Evolutionary conservation across 495 filamentous ascomycete genomes (phyloP).

Genomic region (Darksidea phi): DNA sequence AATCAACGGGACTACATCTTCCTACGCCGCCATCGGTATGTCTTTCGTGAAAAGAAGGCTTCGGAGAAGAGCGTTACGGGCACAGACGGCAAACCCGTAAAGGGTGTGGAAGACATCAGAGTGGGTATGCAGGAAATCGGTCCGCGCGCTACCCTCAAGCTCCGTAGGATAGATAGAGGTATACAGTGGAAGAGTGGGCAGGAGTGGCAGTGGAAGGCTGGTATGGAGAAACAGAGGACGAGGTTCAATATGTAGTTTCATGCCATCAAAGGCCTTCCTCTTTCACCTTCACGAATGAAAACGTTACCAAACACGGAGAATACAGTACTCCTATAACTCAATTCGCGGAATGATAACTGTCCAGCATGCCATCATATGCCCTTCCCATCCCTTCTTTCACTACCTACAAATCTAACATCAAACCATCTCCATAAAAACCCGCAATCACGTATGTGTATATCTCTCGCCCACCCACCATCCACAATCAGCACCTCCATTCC

Average conservation of each 20-base stretch:
- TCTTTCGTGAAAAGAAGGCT: conserved; percentile 80
- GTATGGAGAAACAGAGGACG: conserved; percentile 90
- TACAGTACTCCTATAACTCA: no score
- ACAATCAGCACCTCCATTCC: no score
- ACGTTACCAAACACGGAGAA: no score
- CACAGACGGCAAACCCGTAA: conserved; percentile 80
- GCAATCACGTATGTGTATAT: no score
- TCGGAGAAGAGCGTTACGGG: conserved; percentile 86
- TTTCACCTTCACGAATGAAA: no score
- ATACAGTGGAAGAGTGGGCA: conserved; percentile 77
- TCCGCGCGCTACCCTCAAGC: conserved; percentile 80
- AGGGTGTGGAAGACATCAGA: conserved; percentile 76
- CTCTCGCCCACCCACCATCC: no score
- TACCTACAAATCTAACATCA: no score
- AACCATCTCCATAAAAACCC: no score
- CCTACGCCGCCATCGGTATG: conserved; percentile 81
- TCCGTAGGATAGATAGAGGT: conserved; percentile 87
- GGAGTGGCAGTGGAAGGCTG: conserved; percentile 92
- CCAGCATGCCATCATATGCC: no score
- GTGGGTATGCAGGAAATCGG: conserved; percentile 84
- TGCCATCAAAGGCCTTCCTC: background rate
- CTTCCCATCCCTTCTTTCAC: no score
- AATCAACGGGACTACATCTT: conserved; percentile 98
- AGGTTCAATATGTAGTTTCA: conserved; percentile 75
- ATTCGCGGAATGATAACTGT: no score